Evolutionary conservation across 169 alveolate genomes (phyloP), one percentile per base, ranked within the genome.

Genomic region (Plasmodium blacklocki): DNA sequence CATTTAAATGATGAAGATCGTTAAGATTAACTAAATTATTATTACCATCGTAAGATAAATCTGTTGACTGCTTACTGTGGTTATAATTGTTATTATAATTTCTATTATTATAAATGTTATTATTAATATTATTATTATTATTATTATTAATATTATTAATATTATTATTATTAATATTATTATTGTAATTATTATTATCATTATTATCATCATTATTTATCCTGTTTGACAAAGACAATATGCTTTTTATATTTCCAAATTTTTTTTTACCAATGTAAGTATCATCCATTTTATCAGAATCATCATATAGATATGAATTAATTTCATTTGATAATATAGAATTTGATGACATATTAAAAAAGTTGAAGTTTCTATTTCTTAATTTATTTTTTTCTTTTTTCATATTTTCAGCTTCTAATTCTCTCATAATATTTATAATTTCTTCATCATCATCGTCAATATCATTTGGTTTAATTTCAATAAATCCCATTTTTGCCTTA

Each of bases 211-310:
- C 54, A 43, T 29, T 74, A 63, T 59, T 74, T 19, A 59, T 74
- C 67, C 70, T 32, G 26, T 78, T 49, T 39, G 78, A 29, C 26
- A 78, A 26, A 78, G 72, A 64, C 1, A 78, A 56, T 11, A 78
- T 78, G 71, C 71, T 78, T 29, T 64, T 63, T 7, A 78, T 49
- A 58, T 45, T 64, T 52, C 76, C 76, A 21, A 4, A n/a, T 64
- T 78, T 64, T 63, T 78, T 78, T 3, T 56, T 11, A 23, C 66
- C 54, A 9, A 52, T 4, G 43, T 39, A 43, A 18, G 47, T 1
- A 26, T 19, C 50, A 56, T 62, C 74, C 9, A 21, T 45, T 14
- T 78, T 64, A 21, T 49, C 59, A 39, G 21, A 49, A 29, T 66
- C 47, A 43, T 78, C 76, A 9, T 11, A 18, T 5, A 18, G 11